Conservation (phyloP, 139 green algal species). For the Nannochloris sp. region DNA sequence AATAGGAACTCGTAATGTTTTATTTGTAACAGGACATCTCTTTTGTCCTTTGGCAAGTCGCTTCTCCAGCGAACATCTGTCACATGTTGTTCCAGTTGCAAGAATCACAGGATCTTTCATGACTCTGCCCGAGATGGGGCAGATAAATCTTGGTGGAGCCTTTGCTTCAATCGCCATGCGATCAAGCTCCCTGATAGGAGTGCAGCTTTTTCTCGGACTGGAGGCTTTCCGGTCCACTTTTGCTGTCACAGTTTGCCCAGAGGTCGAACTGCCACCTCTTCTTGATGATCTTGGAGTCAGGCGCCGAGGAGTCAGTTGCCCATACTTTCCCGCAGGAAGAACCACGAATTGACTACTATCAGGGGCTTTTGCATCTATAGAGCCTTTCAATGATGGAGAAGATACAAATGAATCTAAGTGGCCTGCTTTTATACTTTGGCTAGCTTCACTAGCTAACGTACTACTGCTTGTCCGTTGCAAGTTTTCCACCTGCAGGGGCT, state of each 20-base stretch:
- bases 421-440: too few relatives aligned
- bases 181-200: neutral
- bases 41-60: constrained; percentile 35
- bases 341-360: neutral
- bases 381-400: too few relatives aligned
- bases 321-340: neutral
- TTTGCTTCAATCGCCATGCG: constrained; percentile 15
- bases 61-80: constrained; percentile 35
- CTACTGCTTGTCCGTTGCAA: too few relatives aligned
- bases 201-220: neutral
- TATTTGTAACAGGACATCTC: constrained; percentile 41
- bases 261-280: neutral
- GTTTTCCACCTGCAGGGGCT: too few relatives aligned
- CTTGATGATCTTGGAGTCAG: neutral
- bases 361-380: too few relatives aligned
- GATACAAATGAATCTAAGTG: too few relatives aligned
- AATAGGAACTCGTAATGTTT: constrained; percentile 28
- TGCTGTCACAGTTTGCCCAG: neutral
- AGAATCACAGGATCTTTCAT: constrained; percentile 54
- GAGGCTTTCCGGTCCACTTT: too few relatives aligned
- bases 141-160: constrained; percentile 53
- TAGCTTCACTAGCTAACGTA: too few relatives aligned
- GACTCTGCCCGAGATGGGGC: constrained; percentile 42
- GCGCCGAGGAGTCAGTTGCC: neutral
- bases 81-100: constrained; percentile 39